Percentiles rank a stretch among this genome's conserved stretches.
Evolutionary conservation across 345 rosid species (phyloP).

Genomic region (Kernera saxatilis): DNA sequence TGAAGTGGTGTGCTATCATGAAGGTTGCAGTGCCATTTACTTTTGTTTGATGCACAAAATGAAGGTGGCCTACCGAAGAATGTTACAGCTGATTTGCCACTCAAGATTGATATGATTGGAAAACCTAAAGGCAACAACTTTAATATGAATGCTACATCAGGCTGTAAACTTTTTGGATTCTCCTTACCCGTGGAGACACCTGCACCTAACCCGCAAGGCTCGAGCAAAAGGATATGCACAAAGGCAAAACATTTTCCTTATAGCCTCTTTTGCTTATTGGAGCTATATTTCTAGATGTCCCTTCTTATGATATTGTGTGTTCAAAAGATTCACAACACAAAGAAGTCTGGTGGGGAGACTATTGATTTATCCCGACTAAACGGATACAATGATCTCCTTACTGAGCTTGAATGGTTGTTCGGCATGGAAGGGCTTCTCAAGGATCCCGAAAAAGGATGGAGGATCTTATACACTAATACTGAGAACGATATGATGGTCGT

Average conservation of each 20-base stretch:
- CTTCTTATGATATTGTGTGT: background rate
- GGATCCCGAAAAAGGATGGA: constrained; percentile 70
- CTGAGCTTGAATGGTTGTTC: constrained; percentile 65
- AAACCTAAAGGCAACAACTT: constrained; percentile 35
- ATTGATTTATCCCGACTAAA: constrained; percentile 68
- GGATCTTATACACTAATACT: too few relatives aligned
- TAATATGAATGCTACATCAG: constrained; percentile 32
- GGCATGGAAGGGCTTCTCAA: constrained; percentile 71
- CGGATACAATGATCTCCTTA: constrained; percentile 57
- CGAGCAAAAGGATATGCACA: constrained; percentile 84
- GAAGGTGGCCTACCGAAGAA: constrained; percentile 36
- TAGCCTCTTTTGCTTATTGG: constrained; percentile 3
- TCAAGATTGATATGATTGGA: constrained; percentile 27
- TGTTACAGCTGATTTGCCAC: constrained; percentile 31
- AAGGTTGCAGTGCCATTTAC: too few relatives aligned
- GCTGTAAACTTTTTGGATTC: constrained; percentile 80
- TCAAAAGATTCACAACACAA: constrained; percentile 82
- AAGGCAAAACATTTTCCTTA: constrained; percentile 47
- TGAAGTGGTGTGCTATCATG: too few relatives aligned
- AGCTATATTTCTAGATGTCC: background rate
- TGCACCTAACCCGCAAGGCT: constrained; percentile 43
- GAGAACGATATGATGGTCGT: constrained; percentile 88
- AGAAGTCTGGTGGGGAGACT: constrained; percentile 83
- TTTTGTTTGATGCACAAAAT: constrained; percentile 23
- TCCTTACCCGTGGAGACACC: constrained; percentile 50